Conservation (phyloP, 345 rosid genomes). For the Psidium friedrichsthalianum region DNA sequence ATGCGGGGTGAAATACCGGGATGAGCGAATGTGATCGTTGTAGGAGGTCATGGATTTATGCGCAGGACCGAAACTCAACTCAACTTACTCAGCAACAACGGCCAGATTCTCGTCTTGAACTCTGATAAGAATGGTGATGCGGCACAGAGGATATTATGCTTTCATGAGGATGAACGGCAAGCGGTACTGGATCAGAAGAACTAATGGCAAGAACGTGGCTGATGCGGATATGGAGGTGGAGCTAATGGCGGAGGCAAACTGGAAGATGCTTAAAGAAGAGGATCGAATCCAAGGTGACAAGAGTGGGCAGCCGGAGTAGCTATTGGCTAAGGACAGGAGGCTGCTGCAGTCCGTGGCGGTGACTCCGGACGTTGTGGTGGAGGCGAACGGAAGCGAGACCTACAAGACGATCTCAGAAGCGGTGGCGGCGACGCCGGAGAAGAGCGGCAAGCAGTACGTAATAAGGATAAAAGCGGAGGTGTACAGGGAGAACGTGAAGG, state of each 20-base stretch:
- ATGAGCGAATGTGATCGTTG: too few species aligned
- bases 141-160: too few species aligned
- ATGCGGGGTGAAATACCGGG: too few species aligned
- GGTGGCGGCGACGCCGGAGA: slow-evolving; percentile 60
- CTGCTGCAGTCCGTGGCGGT: slow-evolving; percentile 53
- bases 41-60: too few species aligned
- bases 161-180: too few species aligned
- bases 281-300: neutral
- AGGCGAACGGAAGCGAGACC: slow-evolving; percentile 78
- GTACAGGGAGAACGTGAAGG: slow-evolving; percentile 71
- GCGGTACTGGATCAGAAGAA: too few species aligned
- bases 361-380: slow-evolving; percentile 57
- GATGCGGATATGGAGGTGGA: slow-evolving; percentile 17
- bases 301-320: slow-evolving; percentile 66
- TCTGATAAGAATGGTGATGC: too few species aligned
- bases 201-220: slow-evolving; percentile 22
- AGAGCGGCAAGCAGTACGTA: slow-evolving; percentile 48
- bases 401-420: slow-evolving; percentile 48
- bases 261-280: slow-evolving; percentile 5
- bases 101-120: too few species aligned
- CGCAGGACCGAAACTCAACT: too few species aligned
- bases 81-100: too few species aligned
- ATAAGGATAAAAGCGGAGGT: slow-evolving; percentile 68
- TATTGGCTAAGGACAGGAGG: slow-evolving; percentile 50
- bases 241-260: neutral